Evolutionary conservation across 83 land plant species (phyloP).

Genomic region (Larix sibirica): DNA sequence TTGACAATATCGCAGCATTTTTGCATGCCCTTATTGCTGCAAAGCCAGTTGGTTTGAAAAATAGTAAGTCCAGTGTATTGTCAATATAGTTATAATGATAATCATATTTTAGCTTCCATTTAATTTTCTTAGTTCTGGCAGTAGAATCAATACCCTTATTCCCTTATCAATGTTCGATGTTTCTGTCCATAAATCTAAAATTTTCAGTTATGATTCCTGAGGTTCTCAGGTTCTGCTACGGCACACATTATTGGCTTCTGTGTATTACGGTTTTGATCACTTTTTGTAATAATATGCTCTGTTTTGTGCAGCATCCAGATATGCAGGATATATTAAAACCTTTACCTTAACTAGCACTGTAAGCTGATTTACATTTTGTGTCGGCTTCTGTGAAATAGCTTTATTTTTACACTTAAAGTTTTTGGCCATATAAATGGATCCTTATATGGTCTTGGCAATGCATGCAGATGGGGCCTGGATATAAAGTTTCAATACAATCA

Average conservation of each 20-base stretch:
- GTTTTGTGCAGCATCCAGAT: constrained; percentile 59
- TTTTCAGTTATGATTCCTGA: not conserved
- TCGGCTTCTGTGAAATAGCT: constrained; percentile 12
- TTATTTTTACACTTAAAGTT: constrained; percentile 9
- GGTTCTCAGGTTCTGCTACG: not conserved
- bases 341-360: constrained; percentile 69
- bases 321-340: constrained; percentile 65
- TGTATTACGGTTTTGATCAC: not conserved
- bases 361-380: constrained; percentile 18
- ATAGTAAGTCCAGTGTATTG: constrained; percentile 50
- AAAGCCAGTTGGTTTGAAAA: constrained; percentile 91
- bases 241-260: not conserved
- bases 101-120: not conserved
- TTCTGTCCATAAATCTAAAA: not conserved
- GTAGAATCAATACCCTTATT: not conserved
- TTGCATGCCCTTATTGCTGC: constrained; percentile 86
- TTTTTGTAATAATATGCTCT: constrained; percentile 11
- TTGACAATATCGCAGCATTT: constrained; percentile 89
- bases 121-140: constrained; percentile 1
- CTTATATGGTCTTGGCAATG: constrained; percentile 7
- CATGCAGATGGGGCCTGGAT: constrained; percentile 90
- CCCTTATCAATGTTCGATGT: not conserved
- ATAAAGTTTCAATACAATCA: constrained; percentile 80
- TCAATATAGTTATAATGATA: not conserved
- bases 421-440: constrained; percentile 4